These are phyloP conservation scores for Cyathus striatus DNA, from an alignment of 768 basidiomycete genomes.

Conservation along the genomic window DNA sequence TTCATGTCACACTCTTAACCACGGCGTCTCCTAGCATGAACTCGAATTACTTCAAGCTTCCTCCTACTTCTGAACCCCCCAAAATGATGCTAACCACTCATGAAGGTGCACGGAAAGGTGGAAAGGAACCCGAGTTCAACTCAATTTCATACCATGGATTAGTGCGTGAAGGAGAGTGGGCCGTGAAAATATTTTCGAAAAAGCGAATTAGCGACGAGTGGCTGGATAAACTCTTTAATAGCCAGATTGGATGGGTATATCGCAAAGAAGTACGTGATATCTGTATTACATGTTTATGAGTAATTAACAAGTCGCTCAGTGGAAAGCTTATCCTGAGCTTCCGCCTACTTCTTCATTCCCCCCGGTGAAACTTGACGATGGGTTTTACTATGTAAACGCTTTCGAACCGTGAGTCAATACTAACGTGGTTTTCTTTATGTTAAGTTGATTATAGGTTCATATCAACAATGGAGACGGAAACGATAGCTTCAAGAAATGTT, in stretches of 20 bases:
- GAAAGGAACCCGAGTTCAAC: constrained; percentile 74
- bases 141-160: constrained; percentile 77
- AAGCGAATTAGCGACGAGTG: constrained; percentile 61
- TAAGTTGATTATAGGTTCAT: constrained; percentile 49
- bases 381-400: constrained; percentile 87
- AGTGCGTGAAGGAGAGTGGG: constrained; percentile 53
- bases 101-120: constrained; percentile 49
- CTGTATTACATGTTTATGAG: background rate
- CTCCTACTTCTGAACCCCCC: constrained; percentile 41
- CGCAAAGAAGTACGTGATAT: constrained; percentile 62
- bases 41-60: constrained; percentile 65
- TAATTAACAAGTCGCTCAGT: constrained; percentile 36
- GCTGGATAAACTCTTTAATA: constrained; percentile 59
- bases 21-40: constrained; percentile 62
- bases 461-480: constrained; percentile 94
- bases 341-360: constrained; percentile 66
- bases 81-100: constrained; percentile 69
- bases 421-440: constrained; percentile 1
- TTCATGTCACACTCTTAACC: constrained; percentile 87
- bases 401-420: constrained; percentile 75
- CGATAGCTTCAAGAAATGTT: constrained; percentile 74
- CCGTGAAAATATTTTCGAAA: constrained; percentile 86
- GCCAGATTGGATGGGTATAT: constrained; percentile 73
- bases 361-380: constrained; percentile 69
- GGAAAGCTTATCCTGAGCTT: constrained; percentile 77